Conservation (phyloP, 495 filamentous ascomycete species). For the Penicillium verhagenii region DNA sequence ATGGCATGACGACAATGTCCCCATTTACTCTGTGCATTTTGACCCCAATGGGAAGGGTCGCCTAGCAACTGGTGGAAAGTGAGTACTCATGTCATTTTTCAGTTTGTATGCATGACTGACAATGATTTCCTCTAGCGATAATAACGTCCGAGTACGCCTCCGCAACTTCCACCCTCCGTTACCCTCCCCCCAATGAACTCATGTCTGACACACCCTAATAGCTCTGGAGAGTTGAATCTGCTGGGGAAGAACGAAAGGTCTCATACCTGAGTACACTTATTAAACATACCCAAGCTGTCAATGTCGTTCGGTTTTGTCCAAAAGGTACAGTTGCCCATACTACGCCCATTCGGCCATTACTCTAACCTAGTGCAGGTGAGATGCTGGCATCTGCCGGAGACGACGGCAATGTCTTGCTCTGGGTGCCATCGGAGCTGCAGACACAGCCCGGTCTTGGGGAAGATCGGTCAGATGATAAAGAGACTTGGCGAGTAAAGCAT, state of each 20-base stretch:
- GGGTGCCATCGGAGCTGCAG: slow-evolving; percentile 83
- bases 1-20: slow-evolving; percentile 94
- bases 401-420: slow-evolving; percentile 93
- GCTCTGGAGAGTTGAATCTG: slow-evolving; percentile 86
- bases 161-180: slow-evolving; percentile 10
- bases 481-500: slow-evolving; percentile 93
- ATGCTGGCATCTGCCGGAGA: slow-evolving; percentile 93
- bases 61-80: slow-evolving; percentile 84
- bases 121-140: slow-evolving; percentile 60
- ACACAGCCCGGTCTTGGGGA: slow-evolving; percentile 67
- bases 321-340: slow-evolving; percentile 58
- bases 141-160: slow-evolving; percentile 83
- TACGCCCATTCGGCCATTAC: slow-evolving; percentile 9
- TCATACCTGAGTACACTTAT: slow-evolving; percentile 86
- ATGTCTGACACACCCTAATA: slow-evolving; percentile 45
- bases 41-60: slow-evolving; percentile 91
- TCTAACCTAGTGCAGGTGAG: slow-evolving; percentile 62
- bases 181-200: slow-evolving; percentile 10
- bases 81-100: slow-evolving; percentile 13
- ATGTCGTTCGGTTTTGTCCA: slow-evolving; percentile 94
- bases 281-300: slow-evolving; percentile 96
- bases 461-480: slow-evolving; percentile 87
- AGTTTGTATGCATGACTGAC: slow-evolving; percentile 9
- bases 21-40: slow-evolving; percentile 95
- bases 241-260: slow-evolving; percentile 83